Percentiles rank a stretch among this genome's conserved stretches.
phyloP scores from a whole-genome alignment of 106 monocot genomes.

The Allium cepa region DNA sequence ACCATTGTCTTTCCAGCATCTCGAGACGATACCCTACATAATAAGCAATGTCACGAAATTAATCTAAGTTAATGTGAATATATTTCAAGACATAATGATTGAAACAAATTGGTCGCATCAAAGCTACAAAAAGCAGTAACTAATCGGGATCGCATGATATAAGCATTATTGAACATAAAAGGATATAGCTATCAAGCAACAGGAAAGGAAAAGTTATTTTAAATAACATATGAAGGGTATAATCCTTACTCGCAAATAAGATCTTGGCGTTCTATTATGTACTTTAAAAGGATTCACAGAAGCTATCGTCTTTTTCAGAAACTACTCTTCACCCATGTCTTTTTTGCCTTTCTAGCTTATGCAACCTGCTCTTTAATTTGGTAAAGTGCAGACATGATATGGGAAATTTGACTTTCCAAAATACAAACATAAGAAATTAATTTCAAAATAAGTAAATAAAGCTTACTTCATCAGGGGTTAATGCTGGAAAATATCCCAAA shows the following conservation, averaged over 20 bases:
- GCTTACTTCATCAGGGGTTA: conserved; percentile 83
- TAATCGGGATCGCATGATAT: no score
- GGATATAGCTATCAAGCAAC: neutral
- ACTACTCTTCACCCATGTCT: conserved; percentile 85
- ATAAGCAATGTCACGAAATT: neutral
- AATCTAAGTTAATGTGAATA: no score
- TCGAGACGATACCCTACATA: conserved; percentile 69
- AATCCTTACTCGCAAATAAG: conserved; percentile 95
- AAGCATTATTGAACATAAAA: no score
- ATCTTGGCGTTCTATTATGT: conserved; percentile 93
- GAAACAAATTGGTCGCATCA: no score
- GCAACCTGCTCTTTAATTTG: conserved; percentile 94
- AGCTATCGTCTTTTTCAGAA: conserved; percentile 85
- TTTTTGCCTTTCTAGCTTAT: conserved; percentile 92
- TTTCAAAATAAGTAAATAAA: neutral
- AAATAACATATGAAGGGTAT: neutral
- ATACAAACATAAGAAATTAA: neutral
- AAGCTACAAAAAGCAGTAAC: no score
- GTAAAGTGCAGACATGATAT: neutral
- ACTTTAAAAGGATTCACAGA: conserved; percentile 92
- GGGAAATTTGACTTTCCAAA: no score
- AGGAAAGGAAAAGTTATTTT: neutral
- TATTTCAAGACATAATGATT: no score
- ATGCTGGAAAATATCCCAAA: conserved; percentile 74
- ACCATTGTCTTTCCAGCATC: conserved; percentile 99